Evolutionary conservation across 768 basidiomycete genomes (phyloP), one percentile per base, ranked within the genome.

Genomic region (Panellus pusillus): DNA sequence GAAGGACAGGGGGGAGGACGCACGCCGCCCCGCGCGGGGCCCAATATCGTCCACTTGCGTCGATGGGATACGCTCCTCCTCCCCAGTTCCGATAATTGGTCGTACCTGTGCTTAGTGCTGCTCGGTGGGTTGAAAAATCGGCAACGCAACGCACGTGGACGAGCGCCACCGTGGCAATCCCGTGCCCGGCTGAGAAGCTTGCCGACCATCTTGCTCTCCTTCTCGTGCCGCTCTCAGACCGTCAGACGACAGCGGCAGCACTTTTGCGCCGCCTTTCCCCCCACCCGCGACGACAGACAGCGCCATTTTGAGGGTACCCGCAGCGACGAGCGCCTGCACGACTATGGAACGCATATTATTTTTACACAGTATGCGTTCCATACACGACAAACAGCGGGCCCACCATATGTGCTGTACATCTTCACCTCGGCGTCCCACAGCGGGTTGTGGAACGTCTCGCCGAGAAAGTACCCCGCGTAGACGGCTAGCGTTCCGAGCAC

Each of bases 201-300:
- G 2, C 76, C 77, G 9, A 74, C 68, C 78, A 80, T 80, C 55
- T 80, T 79, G 31, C 77, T 77, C 66, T 80, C 78, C 37, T 68
- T 69, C 56, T 65, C 62, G 0, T 76, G 78, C 6, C 77, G 65
- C 62, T 50, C 78, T 72, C 3, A 76, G 76, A 0, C 76, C 78
- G 7, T 80, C 78, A 3, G 76, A 74, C 2, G 75, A 76, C 19
- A 79, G 67, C 4, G 78, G 64, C 28, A 78, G 62, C 50, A 79
- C 63, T 54, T 76, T 77, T 24, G 50, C 54, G 14, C 55, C 55
- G 24, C 24, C n/a, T 5, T 4, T 29, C 4, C 29, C 49, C 13
- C 35, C 48, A 6, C 39, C 45, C 0, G 29, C 41, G 1, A 38
- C 24, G 7, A 29, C 40, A 4, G 48, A 36, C 9, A 57, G 40